Evolutionary conservation across 441 rosid genomes (phyloP), one percentile per base, ranked within the genome.

Genomic region (Croton setiger): DNA sequence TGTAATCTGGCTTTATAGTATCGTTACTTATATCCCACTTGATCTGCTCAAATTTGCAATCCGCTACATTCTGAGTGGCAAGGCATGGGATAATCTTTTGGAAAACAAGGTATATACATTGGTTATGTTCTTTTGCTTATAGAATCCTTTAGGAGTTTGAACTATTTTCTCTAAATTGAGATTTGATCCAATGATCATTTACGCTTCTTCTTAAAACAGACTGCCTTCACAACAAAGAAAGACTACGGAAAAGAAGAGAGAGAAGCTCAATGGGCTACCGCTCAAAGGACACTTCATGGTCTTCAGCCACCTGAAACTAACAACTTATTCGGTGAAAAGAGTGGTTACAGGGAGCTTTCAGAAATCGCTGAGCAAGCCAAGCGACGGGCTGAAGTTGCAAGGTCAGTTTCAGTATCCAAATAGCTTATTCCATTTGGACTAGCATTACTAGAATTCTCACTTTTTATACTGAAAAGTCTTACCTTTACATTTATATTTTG

Each of bases 241-340:
- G 92, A 93, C 75, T 93, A 93, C 2, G 98, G 98, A 2, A 91
- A 85, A 82, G 96, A 84, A 59, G 97, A 93, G 82, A 83, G 98
- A 72, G 98, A 93, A 66, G 98, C 98, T 36, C 96, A 90, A 68
- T 91, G 98, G 98, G 98, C 97, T 23, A 76, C 91, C 36, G 94
- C 96, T 14, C 98, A 93, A 74, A 87, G 97, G 75, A 90, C 98
- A 5, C 87, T 93, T 36, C 98, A 93, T 67, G 97, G 98, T 27
- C 97, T 93, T 74, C 97, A 93, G 61, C 94, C 96, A 56, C 81
- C 85, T 0, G 92, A 93, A 48, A 47, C 82, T 23, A 68, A 63
- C 66, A 79, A 45, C 67, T 35, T 89, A 31, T 88, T 91, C 68
- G 69, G 57, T 0, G 98, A 93, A 18, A 91, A 82, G 80, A 84